Evolutionary conservation across 306 rosid genomes (phyloP), one percentile per base, ranked within the genome.

Genomic region (Ziziphus jujuba): DNA sequence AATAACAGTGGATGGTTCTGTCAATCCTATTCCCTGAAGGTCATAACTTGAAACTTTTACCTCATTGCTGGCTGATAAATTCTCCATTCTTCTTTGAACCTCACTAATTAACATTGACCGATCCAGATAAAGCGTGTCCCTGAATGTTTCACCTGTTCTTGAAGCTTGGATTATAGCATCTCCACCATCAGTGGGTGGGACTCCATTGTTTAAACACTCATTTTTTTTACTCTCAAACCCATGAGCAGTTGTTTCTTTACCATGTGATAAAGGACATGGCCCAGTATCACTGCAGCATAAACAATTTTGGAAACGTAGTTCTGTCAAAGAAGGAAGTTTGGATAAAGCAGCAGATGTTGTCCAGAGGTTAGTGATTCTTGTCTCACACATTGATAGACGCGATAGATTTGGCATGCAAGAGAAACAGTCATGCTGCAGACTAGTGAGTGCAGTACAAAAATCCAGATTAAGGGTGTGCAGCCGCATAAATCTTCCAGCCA

Each of bases 301-400:
- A 78, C 84, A 84, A 75, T 82, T 81, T 70, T 88, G 95, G 85
- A 88, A 88, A 60, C 91, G 84, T 61, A 88, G 82, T 71, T 88
- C 87, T 45, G 75, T 67, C 76, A 88, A 78, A 79, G 86, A 77
- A 51, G 89, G 86, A 67, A 84, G 89, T 80, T 78, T 88, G 22
- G 86, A 81, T 55, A 88, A 84, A 60, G 86, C 87, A 13, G 83
- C 86, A 67, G 83, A 79, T 55, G 87, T 85, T 66, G 91, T 81
- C 84, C 87, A 82, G 56, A 88, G 95, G 81, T 88, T 85, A 63
- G 87, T 60, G 71, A 88, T 85, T 73, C 80, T 81, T 69, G 95
- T 88, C 58, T 84, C 91, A 72, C 95, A 85, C 84, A 85, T 67
- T 45, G 95, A 88, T 45, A 88, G 87, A 61, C 72, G 52, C 79